Percentiles rank a stretch among this genome's conserved stretches.
These are phyloP conservation scores for Friedmanniomyces simplex DNA, from an alignment of 495 filamentous ascomycete species.

Conservation along the genomic window DNA sequence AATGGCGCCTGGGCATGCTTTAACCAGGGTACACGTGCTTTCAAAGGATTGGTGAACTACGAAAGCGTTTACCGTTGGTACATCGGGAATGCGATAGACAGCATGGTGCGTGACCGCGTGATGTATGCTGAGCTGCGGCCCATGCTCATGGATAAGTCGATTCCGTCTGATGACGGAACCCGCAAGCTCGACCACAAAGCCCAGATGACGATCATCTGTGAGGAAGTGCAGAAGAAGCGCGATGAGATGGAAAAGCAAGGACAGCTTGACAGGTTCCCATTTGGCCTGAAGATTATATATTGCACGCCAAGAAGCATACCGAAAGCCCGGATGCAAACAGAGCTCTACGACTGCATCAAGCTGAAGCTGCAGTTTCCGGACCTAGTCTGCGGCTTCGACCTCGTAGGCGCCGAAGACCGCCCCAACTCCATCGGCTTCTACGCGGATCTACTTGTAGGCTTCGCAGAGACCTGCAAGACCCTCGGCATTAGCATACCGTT, in stretches of 20 bases:
- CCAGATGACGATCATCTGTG: conserved; percentile 31
- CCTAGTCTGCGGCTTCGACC: conserved; percentile 35
- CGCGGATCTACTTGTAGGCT: conserved; percentile 26
- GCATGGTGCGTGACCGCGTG: conserved; percentile 30
- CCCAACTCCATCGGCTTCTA: conserved; percentile 32
- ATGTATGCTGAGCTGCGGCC: conserved; percentile 35
- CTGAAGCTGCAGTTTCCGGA: conserved; percentile 38
- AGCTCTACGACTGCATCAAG: conserved; percentile 33
- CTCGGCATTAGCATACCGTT: conserved; percentile 29
- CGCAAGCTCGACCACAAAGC: conserved; percentile 16
- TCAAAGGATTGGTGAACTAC: conserved; percentile 34
- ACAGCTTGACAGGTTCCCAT: conserved; percentile 27
- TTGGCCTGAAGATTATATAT: conserved; percentile 34
- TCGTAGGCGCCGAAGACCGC: conserved; percentile 34
- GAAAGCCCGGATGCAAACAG: conserved; percentile 22
- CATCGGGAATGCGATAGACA: conserved; percentile 30
- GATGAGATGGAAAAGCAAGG: conserved; percentile 18
- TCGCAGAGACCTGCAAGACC: conserved; percentile 25
- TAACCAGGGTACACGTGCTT: conserved; percentile 32
- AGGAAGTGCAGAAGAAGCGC: conserved; percentile 26
- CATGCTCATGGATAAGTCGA: conserved; percentile 33
- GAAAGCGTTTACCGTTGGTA: conserved; percentile 31
- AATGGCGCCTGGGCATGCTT: conserved; percentile 33
- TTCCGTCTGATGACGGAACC: conserved; percentile 27
- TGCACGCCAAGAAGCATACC: conserved; percentile 33